A percentile compares a stretch with the other conserved stretches of the same genome.
phyloP scores from a whole-genome alignment of 352 stramenopile genomes.

The Aphanomyces euteiches region DNA sequence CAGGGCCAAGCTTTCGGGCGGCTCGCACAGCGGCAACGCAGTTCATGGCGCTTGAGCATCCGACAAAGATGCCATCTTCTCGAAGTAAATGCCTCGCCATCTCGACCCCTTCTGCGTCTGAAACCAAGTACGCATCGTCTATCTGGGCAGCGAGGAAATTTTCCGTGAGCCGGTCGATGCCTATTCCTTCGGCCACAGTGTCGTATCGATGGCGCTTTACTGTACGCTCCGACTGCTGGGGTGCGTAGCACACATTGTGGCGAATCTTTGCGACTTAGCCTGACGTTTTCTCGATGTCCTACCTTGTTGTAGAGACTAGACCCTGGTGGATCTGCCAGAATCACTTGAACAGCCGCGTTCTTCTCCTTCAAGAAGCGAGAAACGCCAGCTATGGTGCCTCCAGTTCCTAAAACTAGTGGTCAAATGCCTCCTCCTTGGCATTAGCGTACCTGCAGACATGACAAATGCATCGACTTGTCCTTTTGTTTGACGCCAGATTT shows the following conservation, averaged over 20 bases:
- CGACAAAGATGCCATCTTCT: slow-evolving; percentile 96
- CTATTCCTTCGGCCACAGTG: slow-evolving; percentile 97
- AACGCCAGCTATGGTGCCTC: slow-evolving; percentile 96
- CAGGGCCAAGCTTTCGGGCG: slow-evolving; percentile 67
- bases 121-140: slow-evolving; percentile 85
- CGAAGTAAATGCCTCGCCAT: slow-evolving; percentile 96
- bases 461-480: slow-evolving; percentile 94
- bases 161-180: slow-evolving; percentile 94
- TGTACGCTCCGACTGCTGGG: slow-evolving; percentile 90
- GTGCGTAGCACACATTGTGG: slow-evolving; percentile 94
- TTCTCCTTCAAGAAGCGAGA: slow-evolving; percentile 91
- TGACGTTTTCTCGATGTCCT: background rate
- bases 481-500: slow-evolving; percentile 94
- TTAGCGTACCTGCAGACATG: slow-evolving; percentile 90
- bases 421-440: background rate
- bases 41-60: slow-evolving; percentile 84
- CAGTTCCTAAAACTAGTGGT: slow-evolving; percentile 63
- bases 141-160: slow-evolving; percentile 93
- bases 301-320: slow-evolving; percentile 96
- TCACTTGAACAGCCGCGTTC: slow-evolving; percentile 80
- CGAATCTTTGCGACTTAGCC: slow-evolving; percentile 44
- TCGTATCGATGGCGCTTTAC: slow-evolving; percentile 95
- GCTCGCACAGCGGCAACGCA: slow-evolving; percentile 74
- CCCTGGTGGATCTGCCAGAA: slow-evolving; percentile 95
- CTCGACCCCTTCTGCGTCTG: slow-evolving; percentile 94